A percentile compares a stretch with the other conserved stretches of the same genome.
Conservation (phyloP, 2,329 filamentous ascomycete genomes). For the Colletotrichum sp. region DNA sequence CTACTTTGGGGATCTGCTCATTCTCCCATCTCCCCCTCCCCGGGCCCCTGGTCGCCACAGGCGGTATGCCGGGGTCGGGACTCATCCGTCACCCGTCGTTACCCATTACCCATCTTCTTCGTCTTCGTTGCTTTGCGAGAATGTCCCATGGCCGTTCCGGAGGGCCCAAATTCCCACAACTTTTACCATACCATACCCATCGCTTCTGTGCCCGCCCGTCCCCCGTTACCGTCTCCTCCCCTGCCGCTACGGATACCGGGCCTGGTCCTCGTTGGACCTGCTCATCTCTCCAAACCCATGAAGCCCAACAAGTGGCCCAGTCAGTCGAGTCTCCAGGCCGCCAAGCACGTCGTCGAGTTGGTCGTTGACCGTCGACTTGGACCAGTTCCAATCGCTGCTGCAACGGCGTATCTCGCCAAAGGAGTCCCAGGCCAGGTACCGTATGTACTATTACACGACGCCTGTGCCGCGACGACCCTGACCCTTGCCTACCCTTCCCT, state of each 20-base stretch:
- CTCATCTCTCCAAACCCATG: conserved; percentile 8
- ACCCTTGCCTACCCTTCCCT: conserved; percentile 10
- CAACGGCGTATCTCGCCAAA: conserved; percentile 2
- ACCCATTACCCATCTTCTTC: background rate
- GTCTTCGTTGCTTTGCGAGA: background rate
- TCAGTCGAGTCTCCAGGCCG: background rate
- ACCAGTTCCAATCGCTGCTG: background rate
- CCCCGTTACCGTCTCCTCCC: background rate
- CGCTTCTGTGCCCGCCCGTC: conserved; percentile 4
- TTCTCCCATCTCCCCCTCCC: background rate
- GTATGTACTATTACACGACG: background rate
- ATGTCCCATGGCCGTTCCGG: background rate
- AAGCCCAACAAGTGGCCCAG: background rate
- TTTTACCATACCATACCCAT: background rate
- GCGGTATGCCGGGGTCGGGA: conserved; percentile 8
- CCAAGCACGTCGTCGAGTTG: background rate
- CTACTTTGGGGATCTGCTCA: conserved; percentile 8
- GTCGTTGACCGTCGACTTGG: background rate
- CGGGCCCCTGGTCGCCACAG: background rate
- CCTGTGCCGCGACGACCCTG: background rate
- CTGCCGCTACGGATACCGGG: background rate
- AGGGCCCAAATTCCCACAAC: background rate
- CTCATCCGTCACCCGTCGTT: conserved; percentile 2
- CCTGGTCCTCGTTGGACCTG: background rate
- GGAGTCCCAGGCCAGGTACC: background rate